These are phyloP conservation scores for Pyrus bretschneideri DNA, from an alignment of 306 rosid species.

Conservation along the genomic window DNA sequence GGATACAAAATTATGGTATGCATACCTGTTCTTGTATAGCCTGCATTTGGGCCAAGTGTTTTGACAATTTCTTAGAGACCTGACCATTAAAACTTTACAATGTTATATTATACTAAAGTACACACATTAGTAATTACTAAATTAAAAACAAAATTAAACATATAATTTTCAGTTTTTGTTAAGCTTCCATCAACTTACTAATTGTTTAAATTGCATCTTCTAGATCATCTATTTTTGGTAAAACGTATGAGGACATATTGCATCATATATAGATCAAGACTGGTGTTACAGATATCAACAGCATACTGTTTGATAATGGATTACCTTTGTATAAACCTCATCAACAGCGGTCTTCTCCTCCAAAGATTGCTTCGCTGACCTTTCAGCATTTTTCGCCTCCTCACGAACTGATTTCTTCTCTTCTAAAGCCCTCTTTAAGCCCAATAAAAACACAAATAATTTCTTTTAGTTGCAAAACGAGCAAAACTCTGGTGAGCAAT, in stretches of 20 bases:
- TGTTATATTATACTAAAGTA: not conserved
- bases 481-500: not conserved
- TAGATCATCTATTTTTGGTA: not conserved
- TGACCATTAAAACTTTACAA: constrained; percentile 18
- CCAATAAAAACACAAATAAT: not conserved
- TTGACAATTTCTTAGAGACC: constrained; percentile 68
- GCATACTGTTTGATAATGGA: not conserved
- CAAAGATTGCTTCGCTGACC: constrained; percentile 63
- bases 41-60: constrained; percentile 64
- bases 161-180: not conserved
- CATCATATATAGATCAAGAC: not conserved
- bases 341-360: constrained; percentile 56
- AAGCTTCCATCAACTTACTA: not conserved
- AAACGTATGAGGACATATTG: not conserved
- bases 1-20: not conserved
- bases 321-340: constrained; percentile 79
- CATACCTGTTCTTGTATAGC: constrained; percentile 77
- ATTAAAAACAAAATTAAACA: no score
- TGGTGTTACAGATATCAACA: no score
- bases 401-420: constrained; percentile 70
- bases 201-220: not conserved
- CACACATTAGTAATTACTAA: not conserved
- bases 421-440: constrained; percentile 71
- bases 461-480: constrained; percentile 3
- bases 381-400: constrained; percentile 64